These are phyloP conservation scores for Ophiognomonia clavigignenti-juglandacearum DNA, from an alignment of 2,329 filamentous ascomycete genomes.

Conservation along the genomic window DNA sequence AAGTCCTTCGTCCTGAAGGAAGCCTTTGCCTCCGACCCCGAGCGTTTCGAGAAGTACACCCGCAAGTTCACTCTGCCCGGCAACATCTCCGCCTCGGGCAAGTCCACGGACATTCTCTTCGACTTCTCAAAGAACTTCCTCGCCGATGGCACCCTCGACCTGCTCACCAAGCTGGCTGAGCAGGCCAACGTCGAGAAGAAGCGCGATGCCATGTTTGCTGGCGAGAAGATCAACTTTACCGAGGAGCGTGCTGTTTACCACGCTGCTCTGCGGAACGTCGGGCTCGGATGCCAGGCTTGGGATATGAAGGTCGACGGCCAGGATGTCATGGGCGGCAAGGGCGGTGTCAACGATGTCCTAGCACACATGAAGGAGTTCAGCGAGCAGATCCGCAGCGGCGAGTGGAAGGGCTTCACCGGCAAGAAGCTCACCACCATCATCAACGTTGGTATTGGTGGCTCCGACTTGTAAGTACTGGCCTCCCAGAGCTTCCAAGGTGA, in stretches of 20 bases:
- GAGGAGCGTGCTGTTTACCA: constrained; percentile 96
- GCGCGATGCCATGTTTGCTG: constrained; percentile 94
- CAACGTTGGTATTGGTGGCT: constrained; percentile 97
- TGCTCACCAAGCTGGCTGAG: constrained; percentile 85
- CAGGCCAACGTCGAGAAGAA: constrained; percentile 89
- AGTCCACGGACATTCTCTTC: constrained; percentile 79
- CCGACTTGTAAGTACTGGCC: constrained; percentile 73
- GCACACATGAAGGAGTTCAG: constrained; percentile 99
- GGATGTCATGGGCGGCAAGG: constrained; percentile 85
- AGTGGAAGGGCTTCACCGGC: constrained; percentile 96
- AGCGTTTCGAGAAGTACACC: constrained; percentile 87
- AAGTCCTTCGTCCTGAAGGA: constrained; percentile 91
- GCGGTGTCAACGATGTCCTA: constrained; percentile 84
- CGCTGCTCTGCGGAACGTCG: constrained; percentile 84
- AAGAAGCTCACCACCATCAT: constrained; percentile 96
- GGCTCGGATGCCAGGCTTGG: constrained; percentile 51
- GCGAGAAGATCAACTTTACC: constrained; percentile 99
- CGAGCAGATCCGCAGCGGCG: constrained; percentile 86
- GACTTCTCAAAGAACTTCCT: constrained; percentile 99
- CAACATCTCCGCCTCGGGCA: constrained; percentile 52
- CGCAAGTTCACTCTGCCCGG: constrained; percentile 79
- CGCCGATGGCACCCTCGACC: constrained; percentile 82
- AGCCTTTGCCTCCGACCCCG: constrained; percentile 81
- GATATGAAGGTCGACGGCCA: constrained; percentile 80
- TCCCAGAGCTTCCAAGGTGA: background rate